A percentile compares a stretch with the other conserved stretches of the same genome.
These are phyloP conservation scores for Isatis tinctoria DNA, from an alignment of 345 rosid genomes.

Conservation along the genomic window DNA sequence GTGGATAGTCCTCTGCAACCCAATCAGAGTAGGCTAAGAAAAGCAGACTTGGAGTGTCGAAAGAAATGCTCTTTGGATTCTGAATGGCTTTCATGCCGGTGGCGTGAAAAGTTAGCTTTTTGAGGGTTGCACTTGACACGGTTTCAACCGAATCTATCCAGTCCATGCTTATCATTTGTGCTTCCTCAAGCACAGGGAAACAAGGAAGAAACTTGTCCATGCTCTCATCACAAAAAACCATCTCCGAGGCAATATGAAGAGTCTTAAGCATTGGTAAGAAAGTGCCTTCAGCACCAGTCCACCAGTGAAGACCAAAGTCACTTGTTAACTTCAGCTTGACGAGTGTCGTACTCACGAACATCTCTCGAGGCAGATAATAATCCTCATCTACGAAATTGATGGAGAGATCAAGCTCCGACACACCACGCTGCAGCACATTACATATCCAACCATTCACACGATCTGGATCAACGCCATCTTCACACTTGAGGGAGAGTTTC, in stretches of 20 bases:
- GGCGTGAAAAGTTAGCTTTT: not conserved
- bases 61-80: constrained; percentile 10
- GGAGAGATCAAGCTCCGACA: not conserved
- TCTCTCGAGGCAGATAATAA: not conserved
- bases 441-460: not conserved
- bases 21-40: constrained; percentile 1
- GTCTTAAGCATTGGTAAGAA: constrained; percentile 3
- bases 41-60: constrained; percentile 5
- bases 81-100: not conserved
- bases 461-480: not conserved
- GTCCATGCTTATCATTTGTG: not conserved
- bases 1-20: constrained; percentile 13
- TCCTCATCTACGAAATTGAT: not conserved
- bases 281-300: not conserved
- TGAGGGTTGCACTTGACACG: not conserved
- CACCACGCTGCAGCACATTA: not conserved
- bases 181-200: constrained; percentile 8
- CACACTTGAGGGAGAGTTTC: constrained; percentile 3
- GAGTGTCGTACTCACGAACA: not conserved
- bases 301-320: not conserved
- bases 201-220: constrained; percentile 4
- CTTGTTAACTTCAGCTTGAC: not conserved
- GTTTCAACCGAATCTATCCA: not conserved
- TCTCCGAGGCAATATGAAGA: not conserved
- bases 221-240: not conserved